phyloP scores from a whole-genome alignment of 176 grass and related monocot species.

The Phoenix roebelenii region DNA sequence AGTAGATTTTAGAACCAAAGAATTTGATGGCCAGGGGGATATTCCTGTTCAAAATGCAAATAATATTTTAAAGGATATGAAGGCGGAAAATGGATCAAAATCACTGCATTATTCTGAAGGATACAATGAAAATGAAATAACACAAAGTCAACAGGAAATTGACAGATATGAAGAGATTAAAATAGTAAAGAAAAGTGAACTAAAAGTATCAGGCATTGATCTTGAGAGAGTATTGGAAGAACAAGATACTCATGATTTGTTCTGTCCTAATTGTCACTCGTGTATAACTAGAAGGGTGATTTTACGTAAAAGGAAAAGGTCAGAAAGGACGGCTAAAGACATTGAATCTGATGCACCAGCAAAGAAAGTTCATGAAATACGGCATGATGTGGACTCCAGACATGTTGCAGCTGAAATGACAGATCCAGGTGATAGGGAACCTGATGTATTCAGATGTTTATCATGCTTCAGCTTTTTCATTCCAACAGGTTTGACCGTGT shows the following conservation, averaged over 20 bases:
- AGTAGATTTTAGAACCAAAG: not conserved
- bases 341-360: conserved; percentile 7
- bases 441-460: conserved; percentile 73
- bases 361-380: conserved; percentile 38
- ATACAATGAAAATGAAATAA: conserved; percentile 5
- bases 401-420: not conserved
- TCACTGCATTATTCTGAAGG: conserved; percentile 23
- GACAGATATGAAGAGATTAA: conserved; percentile 15
- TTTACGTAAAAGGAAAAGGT: conserved; percentile 77
- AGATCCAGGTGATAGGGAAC: conserved; percentile 12
- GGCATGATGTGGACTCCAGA: not conserved
- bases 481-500: conserved; percentile 50
- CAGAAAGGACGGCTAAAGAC: conserved; percentile 13
- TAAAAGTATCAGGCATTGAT: conserved; percentile 39
- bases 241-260: conserved; percentile 84
- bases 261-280: conserved; percentile 73
- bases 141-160: conserved; percentile 14
- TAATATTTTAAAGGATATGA: not conserved
- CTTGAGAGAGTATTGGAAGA: conserved; percentile 58
- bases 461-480: conserved; percentile 89
- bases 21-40: conserved; percentile 7
- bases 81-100: conserved; percentile 28
- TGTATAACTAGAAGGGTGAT: conserved; percentile 88
- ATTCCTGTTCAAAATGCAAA: conserved; percentile 13
- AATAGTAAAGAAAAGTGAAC: conserved; percentile 1